Evolutionary conservation across 768 basidiomycete species (phyloP).

Genomic region (Strobilomyces dryophilus): DNA sequence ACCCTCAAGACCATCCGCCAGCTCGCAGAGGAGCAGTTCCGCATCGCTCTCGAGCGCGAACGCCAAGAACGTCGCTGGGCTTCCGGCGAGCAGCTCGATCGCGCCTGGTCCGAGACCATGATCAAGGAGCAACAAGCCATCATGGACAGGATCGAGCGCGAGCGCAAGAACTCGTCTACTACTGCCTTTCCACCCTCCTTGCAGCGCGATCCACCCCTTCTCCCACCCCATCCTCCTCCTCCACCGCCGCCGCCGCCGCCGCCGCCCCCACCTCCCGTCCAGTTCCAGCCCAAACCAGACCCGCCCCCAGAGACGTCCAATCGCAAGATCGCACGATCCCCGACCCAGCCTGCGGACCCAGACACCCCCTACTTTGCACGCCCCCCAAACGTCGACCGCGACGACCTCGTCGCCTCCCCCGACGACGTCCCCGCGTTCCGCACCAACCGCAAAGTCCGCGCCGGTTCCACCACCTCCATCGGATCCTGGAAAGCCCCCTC

Average conservation of each 20-base stretch:
- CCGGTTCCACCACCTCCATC: conserved; percentile 25
- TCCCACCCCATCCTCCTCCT: not conserved
- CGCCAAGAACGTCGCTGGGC: no score
- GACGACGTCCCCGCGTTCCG: conserved; percentile 20
- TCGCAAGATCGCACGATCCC: conserved; percentile 16
- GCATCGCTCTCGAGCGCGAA: not conserved
- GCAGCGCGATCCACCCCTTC: no score
- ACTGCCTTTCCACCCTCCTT: no score
- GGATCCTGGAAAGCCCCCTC: conserved; percentile 27
- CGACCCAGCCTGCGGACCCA: conserved; percentile 15
- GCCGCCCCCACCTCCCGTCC: not conserved
- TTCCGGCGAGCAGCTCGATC: conserved; percentile 31
- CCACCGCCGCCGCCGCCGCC: not conserved
- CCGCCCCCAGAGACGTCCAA: conserved; percentile 7
- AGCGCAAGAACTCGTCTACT: conserved; percentile 28
- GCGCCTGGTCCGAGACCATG: conserved; percentile 32
- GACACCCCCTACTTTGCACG: conserved; percentile 21
- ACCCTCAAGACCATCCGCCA: conserved; percentile 42
- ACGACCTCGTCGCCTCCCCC: conserved; percentile 15
- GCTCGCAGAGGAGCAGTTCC: conserved; percentile 46
- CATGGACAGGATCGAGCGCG: conserved; percentile 45
- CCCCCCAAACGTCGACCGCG: conserved; percentile 12
- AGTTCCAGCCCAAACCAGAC: conserved; percentile 1
- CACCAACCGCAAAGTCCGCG: conserved; percentile 19
- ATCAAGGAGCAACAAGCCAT: conserved; percentile 41